phyloP scores from a whole-genome alignment of 2,329 filamentous ascomycete species.

The Gliomastix tumulicola region DNA sequence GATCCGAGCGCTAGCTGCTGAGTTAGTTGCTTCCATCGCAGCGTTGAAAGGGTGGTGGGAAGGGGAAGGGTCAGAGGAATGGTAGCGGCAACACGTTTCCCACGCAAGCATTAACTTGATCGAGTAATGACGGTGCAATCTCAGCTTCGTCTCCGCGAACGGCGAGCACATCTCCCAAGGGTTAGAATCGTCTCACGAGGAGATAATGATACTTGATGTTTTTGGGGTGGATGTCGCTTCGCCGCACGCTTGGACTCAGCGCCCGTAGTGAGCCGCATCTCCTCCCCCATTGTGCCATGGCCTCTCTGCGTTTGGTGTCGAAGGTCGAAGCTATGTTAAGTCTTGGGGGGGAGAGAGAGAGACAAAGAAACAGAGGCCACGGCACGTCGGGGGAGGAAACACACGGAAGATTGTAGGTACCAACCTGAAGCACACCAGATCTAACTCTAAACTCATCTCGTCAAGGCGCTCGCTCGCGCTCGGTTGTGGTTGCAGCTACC shows the following conservation, averaged over 20 bases:
- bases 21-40: slow-evolving; percentile 12
- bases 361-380: no score
- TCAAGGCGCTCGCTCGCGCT: no score
- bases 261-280: slow-evolving; percentile 78
- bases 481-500: no score
- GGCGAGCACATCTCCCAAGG: slow-evolving; percentile 28
- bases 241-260: slow-evolving; percentile 49
- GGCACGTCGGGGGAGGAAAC: no score
- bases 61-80: slow-evolving; percentile 14
- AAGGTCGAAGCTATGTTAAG: no score
- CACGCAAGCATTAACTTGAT: slow-evolving; percentile 99
- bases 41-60: slow-evolving; percentile 11
- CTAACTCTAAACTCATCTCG: no score
- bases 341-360: slow-evolving; percentile 18
- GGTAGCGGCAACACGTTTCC: slow-evolving; percentile 91
- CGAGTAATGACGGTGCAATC: slow-evolving; percentile 94
- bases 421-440: no score
- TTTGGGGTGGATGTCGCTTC: not conserved
- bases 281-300: slow-evolving; percentile 15
- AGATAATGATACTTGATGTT: no score
- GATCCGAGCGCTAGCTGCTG: slow-evolving; percentile 63
- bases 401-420: no score
- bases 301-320: slow-evolving; percentile 1
- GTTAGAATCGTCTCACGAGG: no score
- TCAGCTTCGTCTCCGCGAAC: slow-evolving; percentile 56